Percentiles rank a stretch among this genome's conserved stretches.
Evolutionary conservation across 768 basidiomycete genomes (phyloP).

Genomic region (Russula lepida): DNA sequence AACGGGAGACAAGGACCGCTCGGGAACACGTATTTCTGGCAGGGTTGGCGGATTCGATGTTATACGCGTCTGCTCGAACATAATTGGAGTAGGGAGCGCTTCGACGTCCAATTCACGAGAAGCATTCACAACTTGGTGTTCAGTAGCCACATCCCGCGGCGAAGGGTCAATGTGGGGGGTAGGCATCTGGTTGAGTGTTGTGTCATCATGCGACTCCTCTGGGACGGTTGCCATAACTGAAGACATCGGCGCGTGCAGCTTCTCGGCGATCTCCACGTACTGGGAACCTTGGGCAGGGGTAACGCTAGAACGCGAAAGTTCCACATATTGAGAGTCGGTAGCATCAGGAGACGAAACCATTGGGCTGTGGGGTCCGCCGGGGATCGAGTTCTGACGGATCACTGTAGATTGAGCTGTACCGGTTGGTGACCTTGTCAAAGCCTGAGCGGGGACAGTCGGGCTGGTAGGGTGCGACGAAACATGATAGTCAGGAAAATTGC

Average conservation of each 20-base stretch:
- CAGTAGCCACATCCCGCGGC: neutral
- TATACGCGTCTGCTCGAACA: constrained; percentile 34
- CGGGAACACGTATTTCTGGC: constrained; percentile 42
- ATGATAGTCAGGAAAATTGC: constrained; percentile 19
- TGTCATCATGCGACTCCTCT: constrained; percentile 23
- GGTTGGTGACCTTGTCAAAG: constrained; percentile 17
- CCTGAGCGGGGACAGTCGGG: constrained; percentile 1
- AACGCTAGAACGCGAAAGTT: constrained; percentile 59
- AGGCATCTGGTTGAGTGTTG: neutral
- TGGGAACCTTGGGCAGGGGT: constrained; percentile 70
- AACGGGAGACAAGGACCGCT: constrained; percentile 37
- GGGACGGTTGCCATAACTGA: constrained; percentile 20
- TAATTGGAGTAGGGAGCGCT: constrained; percentile 25
- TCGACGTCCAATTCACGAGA: constrained; percentile 16
- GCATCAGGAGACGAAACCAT: constrained; percentile 9
- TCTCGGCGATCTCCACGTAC: constrained; percentile 61
- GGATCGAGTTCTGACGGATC: constrained; percentile 23
- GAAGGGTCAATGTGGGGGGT: neutral
- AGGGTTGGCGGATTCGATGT: constrained; percentile 45
- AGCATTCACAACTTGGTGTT: neutral
- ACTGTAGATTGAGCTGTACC: neutral
- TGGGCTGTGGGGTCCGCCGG: constrained; percentile 17
- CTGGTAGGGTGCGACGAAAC: neutral
- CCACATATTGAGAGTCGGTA: constrained; percentile 44
- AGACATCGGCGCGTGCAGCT: constrained; percentile 33